Evolutionary conservation across 768 basidiomycete species (phyloP).

Genomic region (Mycena vulgaris): DNA sequence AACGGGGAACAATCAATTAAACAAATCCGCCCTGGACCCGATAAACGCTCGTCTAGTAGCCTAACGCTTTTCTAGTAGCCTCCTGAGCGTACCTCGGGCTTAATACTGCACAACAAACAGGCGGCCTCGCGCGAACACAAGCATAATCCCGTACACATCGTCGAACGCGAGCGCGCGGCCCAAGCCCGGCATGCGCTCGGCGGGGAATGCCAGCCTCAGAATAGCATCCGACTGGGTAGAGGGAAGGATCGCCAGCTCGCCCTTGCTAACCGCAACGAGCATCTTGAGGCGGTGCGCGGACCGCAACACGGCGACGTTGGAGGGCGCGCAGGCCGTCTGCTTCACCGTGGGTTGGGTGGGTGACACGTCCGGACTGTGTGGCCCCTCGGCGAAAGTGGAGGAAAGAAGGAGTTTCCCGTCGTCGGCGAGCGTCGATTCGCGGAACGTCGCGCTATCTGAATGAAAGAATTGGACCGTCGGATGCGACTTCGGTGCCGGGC

Average conservation of each 20-base stretch:
- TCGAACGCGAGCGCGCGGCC: slow-evolving; percentile 24
- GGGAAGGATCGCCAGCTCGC: neutral
- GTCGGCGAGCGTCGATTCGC: neutral
- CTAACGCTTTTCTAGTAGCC: no score
- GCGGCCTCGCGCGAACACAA: slow-evolving; percentile 19
- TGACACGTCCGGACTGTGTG: no score
- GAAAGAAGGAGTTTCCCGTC: neutral
- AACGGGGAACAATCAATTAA: no score
- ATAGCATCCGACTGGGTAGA: neutral
- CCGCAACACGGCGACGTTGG: neutral
- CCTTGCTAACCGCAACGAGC: neutral
- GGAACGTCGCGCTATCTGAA: neutral
- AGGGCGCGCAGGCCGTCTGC: neutral
- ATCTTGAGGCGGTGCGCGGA: neutral
- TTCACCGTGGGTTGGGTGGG: neutral
- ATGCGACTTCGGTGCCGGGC: neutral
- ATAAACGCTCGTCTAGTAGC: no score
- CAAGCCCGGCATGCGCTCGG: neutral
- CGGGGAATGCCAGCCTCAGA: slow-evolving; percentile 6
- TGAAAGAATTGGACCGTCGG: neutral
- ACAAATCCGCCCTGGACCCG: no score
- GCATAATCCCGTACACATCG: slow-evolving; percentile 18
- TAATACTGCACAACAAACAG: slow-evolving; percentile 27
- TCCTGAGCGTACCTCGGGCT: neutral
- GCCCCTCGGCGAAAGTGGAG: neutral